Base-by-base conservation (phyloP, 257 asterid species). In the Echites panduratus region DNA sequence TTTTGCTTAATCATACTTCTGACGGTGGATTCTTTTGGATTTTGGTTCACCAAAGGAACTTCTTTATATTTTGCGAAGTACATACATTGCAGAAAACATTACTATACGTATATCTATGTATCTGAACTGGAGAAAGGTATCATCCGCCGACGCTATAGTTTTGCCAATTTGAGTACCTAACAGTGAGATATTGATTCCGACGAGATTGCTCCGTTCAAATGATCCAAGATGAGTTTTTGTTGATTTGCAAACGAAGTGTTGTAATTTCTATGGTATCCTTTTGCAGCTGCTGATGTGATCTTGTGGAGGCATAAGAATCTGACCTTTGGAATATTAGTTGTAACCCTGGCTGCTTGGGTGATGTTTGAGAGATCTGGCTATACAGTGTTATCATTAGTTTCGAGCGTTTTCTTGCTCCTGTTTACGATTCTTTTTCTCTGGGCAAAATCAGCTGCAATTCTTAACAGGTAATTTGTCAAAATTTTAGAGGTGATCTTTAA, bases 391-490 rank as follows among this genome's bases (percentile, higher is more conserved):
- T 84, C 98, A 56, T 81, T 88, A 22, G 68, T 81, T 54, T 91
- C 97, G 5, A 89, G 84, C 81, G 97, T 94, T 57, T 72, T 88
- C 47, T 84, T 94, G 84, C 96, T 94, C 68, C 88, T 91, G 4
- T 85, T 89, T 75, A 82, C 89, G 66, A 89, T 91, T 83, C 90
- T 94, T 38, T 91, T 88, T 70, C 82, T 94, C 22, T 91, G 98
- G 98, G 89, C 97, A 14, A 91, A 94, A 82, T 91, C 97, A 32
- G 96, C 98, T 58, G 88, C 91, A 62, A 85, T 91, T 68, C 82
- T 91, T 63, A 91, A 89, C 89, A 85, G 98, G 98, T 88, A 66
- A 75, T 71, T 69, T 38, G 68, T 17, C 68, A 9, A 35, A 38
- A 32, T 63, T 63, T 0, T 63, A 32, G 44, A 35, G 48, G 14